Base-by-base conservation (phyloP, 23 red algal genomes). In the Gracilariopsis chorda region DNA sequence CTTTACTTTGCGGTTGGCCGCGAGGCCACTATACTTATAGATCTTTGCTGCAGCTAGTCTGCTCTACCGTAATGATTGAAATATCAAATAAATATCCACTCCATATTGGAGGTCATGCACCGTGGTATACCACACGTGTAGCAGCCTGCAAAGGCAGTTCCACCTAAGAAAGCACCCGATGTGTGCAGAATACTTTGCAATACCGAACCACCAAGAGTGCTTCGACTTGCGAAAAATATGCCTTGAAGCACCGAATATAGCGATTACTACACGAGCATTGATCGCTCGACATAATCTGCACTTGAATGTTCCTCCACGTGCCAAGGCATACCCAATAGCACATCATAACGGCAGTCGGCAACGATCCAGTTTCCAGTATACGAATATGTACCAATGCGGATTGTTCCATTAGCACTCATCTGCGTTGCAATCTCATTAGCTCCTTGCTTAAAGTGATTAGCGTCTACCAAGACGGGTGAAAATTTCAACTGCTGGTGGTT, bases 251-350 rank as follows among this genome's bases (percentile, higher is more conserved):
- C 27, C 12, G 20, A 68, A 12, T 14, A 29, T 21, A 68, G n/a
- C n/a, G n/a, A n/a, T n/a, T n/a, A n/a, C n/a, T n/a, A n/a, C n/a
- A n/a, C n/a, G n/a, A 3, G 7, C 2, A 85, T n/a, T 4, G 77
- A 42, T 14, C 40, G 57, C n/a, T 16, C 12, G 1, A 45, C 37
- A 68, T 84, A 84, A 55, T 84, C 40, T 0, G 37, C 56, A 35
- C 41, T 0, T 48, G 79, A 41, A 20, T 41, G 23, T 0, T 40
- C 14, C 25, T 41, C 79, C 29, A 65, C 55, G 5, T 84, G 79
- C 79, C 56, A 46, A 0, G 40, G 79, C 49, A 68, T 84, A 41
- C 79, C 79, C 0, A 84, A 30, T 21, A 63, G n/a, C 20, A 67
- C 28, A 44, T 48, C 55, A 61, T 84, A 84, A 7, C 49, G 25